These are phyloP conservation scores for Yarrowia sp. DNA, from an alignment of 805 yeast genomes.

Conservation along the genomic window DNA sequence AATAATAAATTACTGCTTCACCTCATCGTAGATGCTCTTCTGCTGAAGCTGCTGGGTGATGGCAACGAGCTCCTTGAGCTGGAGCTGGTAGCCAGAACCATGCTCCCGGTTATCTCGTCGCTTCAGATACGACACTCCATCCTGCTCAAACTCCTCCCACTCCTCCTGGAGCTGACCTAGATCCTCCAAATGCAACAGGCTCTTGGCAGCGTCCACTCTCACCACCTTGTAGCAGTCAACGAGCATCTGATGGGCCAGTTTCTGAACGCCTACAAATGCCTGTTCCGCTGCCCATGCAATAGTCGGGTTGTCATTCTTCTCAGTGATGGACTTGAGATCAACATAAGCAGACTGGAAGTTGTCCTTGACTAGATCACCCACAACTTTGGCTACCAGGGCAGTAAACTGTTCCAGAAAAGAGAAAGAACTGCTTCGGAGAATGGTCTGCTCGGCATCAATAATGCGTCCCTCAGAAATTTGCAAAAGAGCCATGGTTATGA, in stretches of 20 bases:
- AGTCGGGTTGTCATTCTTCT: background rate
- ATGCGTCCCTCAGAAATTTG: constrained; percentile 9
- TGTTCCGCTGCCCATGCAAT: constrained; percentile 20
- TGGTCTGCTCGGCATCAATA: constrained; percentile 29
- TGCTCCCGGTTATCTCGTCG: constrained; percentile 8
- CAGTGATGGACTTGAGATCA: constrained; percentile 6
- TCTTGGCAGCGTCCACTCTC: constrained; percentile 13
- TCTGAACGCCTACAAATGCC: constrained; percentile 20
- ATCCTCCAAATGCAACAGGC: constrained; percentile 13
- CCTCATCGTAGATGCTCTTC: constrained; percentile 16
- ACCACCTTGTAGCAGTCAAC: constrained; percentile 17
- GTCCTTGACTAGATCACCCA: background rate
- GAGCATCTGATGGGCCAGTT: constrained; percentile 20
- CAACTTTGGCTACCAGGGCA: background rate
- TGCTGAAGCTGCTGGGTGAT: constrained; percentile 29
- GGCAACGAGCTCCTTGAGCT: constrained; percentile 24
- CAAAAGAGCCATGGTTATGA: constrained; percentile 5
- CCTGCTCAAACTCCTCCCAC: constrained; percentile 33
- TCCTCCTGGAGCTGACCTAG: constrained; percentile 8
- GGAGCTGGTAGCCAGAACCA: constrained; percentile 14
- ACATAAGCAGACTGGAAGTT: constrained; percentile 17
- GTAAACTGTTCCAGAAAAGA: background rate
- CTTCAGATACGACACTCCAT: constrained; percentile 16
- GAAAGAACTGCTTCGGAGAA: background rate
- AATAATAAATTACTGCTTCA: constrained; percentile 23